phyloP scores from a whole-genome alignment of 805 yeast genomes.

The Lachancea thermotolerans region DNA sequence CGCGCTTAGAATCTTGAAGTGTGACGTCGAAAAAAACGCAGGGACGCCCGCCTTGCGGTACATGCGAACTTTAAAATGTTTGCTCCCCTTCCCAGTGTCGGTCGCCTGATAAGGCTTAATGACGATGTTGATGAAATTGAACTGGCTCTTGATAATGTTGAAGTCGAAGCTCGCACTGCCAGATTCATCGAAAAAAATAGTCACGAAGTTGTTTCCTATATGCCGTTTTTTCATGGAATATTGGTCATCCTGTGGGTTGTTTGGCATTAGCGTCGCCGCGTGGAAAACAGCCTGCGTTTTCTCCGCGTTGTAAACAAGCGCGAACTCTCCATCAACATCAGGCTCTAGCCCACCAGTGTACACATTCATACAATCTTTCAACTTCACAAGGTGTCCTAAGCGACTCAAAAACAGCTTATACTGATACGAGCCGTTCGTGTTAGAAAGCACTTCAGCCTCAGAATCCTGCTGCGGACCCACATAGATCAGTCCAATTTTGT shows the following conservation, averaged over 20 bases:
- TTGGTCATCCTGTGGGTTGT: constrained; percentile 34
- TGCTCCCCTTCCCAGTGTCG: constrained; percentile 10
- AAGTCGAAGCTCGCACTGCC: constrained; percentile 54
- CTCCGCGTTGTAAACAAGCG: constrained; percentile 66
- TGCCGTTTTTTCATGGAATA: constrained; percentile 66
- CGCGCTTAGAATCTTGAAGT: constrained; percentile 61
- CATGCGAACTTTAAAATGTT: constrained; percentile 54
- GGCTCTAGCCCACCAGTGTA: constrained; percentile 78
- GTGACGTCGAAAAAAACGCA: constrained; percentile 68
- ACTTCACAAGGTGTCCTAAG: constrained; percentile 54
- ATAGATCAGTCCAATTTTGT: constrained; percentile 72
- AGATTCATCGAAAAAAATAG: constrained; percentile 75
- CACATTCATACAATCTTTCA: constrained; percentile 47
- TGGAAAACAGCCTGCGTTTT: constrained; percentile 70
- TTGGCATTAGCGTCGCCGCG: constrained; percentile 77
- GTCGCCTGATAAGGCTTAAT: constrained; percentile 52
- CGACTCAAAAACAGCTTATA: constrained; percentile 53
- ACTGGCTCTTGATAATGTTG: constrained; percentile 67
- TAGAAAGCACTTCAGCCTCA: constrained; percentile 60
- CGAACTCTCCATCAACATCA: constrained; percentile 64
- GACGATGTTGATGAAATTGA: constrained; percentile 76
- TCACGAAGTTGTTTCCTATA: constrained; percentile 80
- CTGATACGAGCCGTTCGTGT: constrained; percentile 54
- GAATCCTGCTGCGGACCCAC: constrained; percentile 59
- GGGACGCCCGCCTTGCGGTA: constrained; percentile 66